Base-by-base conservation (phyloP, 768 basidiomycete genomes). In the Amanita polypyramis region DNA sequence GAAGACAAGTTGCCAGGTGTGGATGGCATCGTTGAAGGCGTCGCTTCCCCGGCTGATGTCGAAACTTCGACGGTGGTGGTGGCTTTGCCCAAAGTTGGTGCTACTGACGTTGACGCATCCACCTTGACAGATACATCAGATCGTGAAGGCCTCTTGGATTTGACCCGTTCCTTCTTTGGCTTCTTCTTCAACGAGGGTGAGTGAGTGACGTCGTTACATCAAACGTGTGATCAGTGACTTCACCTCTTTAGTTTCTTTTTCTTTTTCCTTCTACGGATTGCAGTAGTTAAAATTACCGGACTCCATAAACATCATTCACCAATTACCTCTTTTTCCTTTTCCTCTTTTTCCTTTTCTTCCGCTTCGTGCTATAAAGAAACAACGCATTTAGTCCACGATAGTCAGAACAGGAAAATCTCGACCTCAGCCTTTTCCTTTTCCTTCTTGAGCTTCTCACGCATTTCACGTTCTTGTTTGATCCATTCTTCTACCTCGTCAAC, bases 391-490 rank as follows among this genome's bases (percentile, higher is more conserved):
- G 54, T 53, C 45, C 33, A 37, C 44, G 32, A 43, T 27, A 37
- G 25, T 45, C 23, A 29, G 40, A 38, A 44, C 47, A 29, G 43
- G 51, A 45, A 53, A 53, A 58, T 45, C 6, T 57, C 52, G 54
- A 76, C 75, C 70, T 76, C 75, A 14, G 71, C 75, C 57, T 77
- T 77, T 68, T 91, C 87, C 62, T 82, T 85, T 68, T 91, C 87
- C 61, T 81, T 84, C 77, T 89, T 87, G 47, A 91, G 69, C 63
- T 85, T 88, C 60, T 83, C 88, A 51, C 85, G 77, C 19, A 79
- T 87, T 69, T 86, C 85, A 45, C 89, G 82, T 58, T 92, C 89
- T 60, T 83, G 76, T 51, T 77, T 66, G 44, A 90, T 62, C 88
- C 91, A 94, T 38, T 79, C 80, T 25, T 62, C 70, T 20, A 85